Base-by-base conservation (phyloP, 768 basidiomycete genomes). In the Xanthoconium stramineum region DNA sequence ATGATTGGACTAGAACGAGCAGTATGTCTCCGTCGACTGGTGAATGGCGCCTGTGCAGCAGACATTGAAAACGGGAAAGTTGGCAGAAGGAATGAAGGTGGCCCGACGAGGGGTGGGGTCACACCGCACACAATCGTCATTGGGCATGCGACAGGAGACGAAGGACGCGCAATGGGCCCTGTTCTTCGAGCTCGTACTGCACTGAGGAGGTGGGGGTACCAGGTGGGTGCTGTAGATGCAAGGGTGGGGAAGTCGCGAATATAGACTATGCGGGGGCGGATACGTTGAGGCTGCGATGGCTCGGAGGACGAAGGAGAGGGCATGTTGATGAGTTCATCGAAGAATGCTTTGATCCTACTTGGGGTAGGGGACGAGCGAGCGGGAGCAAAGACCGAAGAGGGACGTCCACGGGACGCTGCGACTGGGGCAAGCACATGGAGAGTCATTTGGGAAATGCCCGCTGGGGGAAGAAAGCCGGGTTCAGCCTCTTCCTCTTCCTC, bases 91-190 rank as follows among this genome's bases (percentile, higher is more conserved):
- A 57, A 12, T 64, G 71, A 47, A 63, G 66, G 60, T 11, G 81
- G 74, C n/a, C 81, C 78, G 14, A 83, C 74, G n/a, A 93, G 73
- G 5, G 89, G 75, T 29, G 94, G 92, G 1, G 88, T 86, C 64
- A 91, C 84, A n/a, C 93, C 92, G 63, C 96, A 89, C 17, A 97
- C 78, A 46, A 97, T 91, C 9, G 86, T 83, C 62, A 87, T 89
- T 3, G 93, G 91, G 65, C 83, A 83, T 36, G 71, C 61, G 13
- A 85, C 80, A 2, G 84, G 80, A n/a, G 83, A 81, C 6, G 82
- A 77, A 12, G 84, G 78, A 30, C 83, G 76, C 1, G 83, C 72
- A 9, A 86, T 73, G 4, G 85, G 77, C 3, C 88, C 85, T 59
- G 83, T 80, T 33, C 94, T 82, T 37, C 91, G 81, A 53, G 85